Evolutionary conservation across 2,329 filamentous ascomycete genomes (phyloP).

Genomic region (Beauveria asiatica): DNA sequence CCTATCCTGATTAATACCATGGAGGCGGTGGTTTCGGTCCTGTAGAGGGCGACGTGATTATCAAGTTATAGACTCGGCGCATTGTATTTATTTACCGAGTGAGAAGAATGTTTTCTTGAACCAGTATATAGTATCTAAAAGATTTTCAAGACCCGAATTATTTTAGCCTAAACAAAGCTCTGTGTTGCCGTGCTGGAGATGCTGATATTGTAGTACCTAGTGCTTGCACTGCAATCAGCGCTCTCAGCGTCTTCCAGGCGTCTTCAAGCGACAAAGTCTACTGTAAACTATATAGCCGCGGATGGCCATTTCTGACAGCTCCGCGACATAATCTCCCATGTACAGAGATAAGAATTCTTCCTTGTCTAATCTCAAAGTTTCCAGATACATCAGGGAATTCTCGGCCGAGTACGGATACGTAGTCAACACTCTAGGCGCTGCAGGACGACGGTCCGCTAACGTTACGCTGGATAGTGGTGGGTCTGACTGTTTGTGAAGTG

Average conservation of each 20-base stretch:
- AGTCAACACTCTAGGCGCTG: too few species aligned
- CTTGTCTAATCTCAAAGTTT: too few species aligned
- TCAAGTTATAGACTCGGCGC: too few species aligned
- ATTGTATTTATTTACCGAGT: neutral
- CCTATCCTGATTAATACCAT: constrained; percentile 21
- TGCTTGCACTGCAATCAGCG: too few species aligned
- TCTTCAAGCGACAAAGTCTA: neutral
- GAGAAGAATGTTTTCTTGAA: neutral
- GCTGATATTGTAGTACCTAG: too few species aligned
- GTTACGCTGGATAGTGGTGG: neutral
- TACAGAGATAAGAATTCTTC: too few species aligned
- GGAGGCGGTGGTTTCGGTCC: constrained; percentile 21
- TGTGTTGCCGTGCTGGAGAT: neutral
- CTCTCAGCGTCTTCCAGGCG: neutral
- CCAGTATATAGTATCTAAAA: neutral
- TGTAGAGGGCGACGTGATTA: constrained; percentile 11
- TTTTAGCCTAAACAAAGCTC: neutral
- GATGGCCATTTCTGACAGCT: neutral
- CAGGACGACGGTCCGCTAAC: neutral
- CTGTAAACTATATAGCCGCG: neutral
- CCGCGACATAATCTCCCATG: neutral
- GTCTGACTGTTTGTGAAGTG: neutral
- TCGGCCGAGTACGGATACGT: neutral
- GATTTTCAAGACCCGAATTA: neutral
- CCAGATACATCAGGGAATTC: neutral